Percentiles rank a stretch among this genome's conserved stretches.
Conservation (phyloP, 768 basidiomycete genomes). For the Coprinopsis strossmayeri region DNA sequence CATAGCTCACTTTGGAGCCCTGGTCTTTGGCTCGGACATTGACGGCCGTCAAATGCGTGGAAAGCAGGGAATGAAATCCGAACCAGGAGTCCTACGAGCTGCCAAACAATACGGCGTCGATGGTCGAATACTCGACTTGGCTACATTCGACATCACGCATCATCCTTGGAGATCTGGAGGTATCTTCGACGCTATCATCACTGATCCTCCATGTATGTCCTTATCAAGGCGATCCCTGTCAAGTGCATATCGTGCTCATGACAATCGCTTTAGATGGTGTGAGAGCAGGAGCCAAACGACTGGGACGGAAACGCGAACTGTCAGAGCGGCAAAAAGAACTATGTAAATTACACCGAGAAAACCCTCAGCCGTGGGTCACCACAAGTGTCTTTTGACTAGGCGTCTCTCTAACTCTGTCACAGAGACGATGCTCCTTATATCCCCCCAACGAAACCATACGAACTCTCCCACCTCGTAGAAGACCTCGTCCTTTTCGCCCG, state of each 20-base stretch:
- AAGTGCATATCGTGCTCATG: too few relatives aligned
- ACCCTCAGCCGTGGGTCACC: slow-evolving; percentile 38
- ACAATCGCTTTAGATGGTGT: slow-evolving; percentile 97
- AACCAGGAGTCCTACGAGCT: slow-evolving; percentile 72
- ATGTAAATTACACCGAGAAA: slow-evolving; percentile 29
- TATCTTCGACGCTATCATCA: slow-evolving; percentile 90
- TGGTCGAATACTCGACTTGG: slow-evolving; percentile 70
- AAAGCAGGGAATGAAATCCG: slow-evolving; percentile 47
- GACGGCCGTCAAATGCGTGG: slow-evolving; percentile 97
- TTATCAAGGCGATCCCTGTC: too few relatives aligned
- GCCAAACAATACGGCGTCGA: slow-evolving; percentile 80
- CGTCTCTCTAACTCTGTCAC: background rate
- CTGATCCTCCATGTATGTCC: slow-evolving; percentile 88
- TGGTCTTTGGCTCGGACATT: slow-evolving; percentile 89
- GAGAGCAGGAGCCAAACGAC: slow-evolving; percentile 77
- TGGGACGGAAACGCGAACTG: slow-evolving; percentile 59
- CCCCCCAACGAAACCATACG: slow-evolving; percentile 89
- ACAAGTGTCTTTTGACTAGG: background rate
- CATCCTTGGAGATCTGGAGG: slow-evolving; percentile 87
- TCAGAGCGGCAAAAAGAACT: slow-evolving; percentile 29
- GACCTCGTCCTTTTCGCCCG: slow-evolving; percentile 82
- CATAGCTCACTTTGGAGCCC: slow-evolving; percentile 80
- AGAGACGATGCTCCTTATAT: slow-evolving; percentile 69
- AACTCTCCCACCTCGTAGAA: slow-evolving; percentile 72
- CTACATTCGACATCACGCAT: slow-evolving; percentile 89